Conservation (phyloP, 225 moss, liverwort and hornwort species). For the Sphagnum contortum region DNA sequence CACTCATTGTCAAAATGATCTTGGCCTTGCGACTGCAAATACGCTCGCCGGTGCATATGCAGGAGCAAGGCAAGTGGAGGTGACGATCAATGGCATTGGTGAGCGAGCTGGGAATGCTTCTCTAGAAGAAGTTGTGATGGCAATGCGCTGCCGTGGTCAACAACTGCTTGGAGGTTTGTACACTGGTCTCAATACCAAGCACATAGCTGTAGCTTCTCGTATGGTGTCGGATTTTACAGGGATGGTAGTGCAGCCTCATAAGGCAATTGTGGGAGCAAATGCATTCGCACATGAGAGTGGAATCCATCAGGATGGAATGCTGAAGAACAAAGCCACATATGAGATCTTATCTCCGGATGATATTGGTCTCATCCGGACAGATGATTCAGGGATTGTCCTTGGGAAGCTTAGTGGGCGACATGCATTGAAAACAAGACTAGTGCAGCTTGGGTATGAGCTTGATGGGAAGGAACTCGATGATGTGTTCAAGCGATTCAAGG, state of each 20-base stretch:
- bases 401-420: conserved; percentile 97
- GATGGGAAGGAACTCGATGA: conserved; percentile 71
- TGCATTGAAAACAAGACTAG: conserved; percentile 72
- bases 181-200: conserved; percentile 68
- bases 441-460: conserved; percentile 74
- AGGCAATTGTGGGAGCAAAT: conserved; percentile 96
- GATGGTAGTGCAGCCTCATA: conserved; percentile 94
- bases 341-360: conserved; percentile 88
- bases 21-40: conserved; percentile 91
- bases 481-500: conserved; percentile 85
- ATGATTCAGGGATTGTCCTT: conserved; percentile 78
- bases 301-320: conserved; percentile 98
- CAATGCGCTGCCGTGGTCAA: conserved; percentile 72
- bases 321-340: conserved; percentile 91
- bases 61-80: conserved; percentile 95
- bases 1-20: conserved; percentile 93
- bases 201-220: conserved; percentile 71
- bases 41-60: conserved; percentile 74
- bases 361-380: conserved; percentile 69
- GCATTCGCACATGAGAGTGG: conserved; percentile 99
- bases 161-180: conserved; percentile 68
- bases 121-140: conserved; percentile 99
- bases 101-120: conserved; percentile 99
- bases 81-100: conserved; percentile 94
- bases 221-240: conserved; percentile 94